phyloP scores from a whole-genome alignment of 2,329 filamentous ascomycete genomes.

The Cadophora luteo-olivacea region DNA sequence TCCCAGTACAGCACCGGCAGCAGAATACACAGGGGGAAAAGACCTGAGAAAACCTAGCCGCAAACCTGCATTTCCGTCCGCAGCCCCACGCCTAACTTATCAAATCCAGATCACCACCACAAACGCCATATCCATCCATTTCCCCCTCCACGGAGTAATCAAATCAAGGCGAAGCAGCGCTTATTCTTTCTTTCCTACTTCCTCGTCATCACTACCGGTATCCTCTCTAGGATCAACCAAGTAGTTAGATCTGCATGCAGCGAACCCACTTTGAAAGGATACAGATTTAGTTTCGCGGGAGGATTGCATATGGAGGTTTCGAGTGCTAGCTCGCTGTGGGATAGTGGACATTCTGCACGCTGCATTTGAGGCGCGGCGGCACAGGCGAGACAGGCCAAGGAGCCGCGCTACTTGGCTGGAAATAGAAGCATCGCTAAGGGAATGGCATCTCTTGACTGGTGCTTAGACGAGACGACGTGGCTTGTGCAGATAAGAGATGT shows the following conservation, averaged over 20 bases:
- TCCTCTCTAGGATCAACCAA: no score
- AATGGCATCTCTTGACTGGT: neutral
- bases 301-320: neutral
- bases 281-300: neutral
- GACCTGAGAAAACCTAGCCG: neutral
- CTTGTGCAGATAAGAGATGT: no score
- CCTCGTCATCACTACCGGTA: no score
- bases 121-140: neutral
- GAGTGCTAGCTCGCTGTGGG: neutral
- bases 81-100: neutral
- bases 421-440: slow-evolving; percentile 17
- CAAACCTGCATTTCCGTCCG: neutral
- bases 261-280: no score
- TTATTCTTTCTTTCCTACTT: neutral
- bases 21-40: neutral
- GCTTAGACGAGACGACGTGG: neutral
- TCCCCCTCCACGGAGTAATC: no score
- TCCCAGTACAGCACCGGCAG: neutral
- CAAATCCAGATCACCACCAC: neutral
- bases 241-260: no score
- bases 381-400: slow-evolving; percentile 4
- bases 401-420: slow-evolving; percentile 14
- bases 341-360: neutral
- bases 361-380: no score
- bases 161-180: no score